Evolutionary conservation across 306 rosid genomes (phyloP).

Genomic region (Glycine tomentella): DNA sequence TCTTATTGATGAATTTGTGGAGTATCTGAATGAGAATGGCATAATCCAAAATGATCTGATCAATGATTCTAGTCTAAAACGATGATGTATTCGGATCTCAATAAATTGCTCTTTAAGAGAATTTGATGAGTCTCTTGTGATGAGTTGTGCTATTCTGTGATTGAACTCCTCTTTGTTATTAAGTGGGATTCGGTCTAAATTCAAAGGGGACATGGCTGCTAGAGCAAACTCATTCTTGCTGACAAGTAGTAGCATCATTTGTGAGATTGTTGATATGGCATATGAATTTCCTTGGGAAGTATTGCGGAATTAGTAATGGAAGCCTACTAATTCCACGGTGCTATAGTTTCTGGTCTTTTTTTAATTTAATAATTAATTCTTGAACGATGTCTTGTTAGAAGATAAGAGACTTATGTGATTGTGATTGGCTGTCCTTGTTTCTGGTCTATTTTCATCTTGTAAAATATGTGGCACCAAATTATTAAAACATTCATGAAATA

Average conservation of each 20-base stretch:
- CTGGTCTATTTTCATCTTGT: constrained; percentile 36
- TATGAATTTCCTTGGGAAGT: constrained; percentile 42
- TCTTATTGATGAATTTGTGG: constrained; percentile 95
- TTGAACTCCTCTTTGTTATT: constrained; percentile 34
- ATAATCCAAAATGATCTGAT: constrained; percentile 56
- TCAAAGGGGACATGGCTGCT: not conserved
- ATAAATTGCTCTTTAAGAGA: constrained; percentile 28
- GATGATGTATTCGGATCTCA: constrained; percentile 41
- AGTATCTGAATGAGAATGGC: constrained; percentile 84
- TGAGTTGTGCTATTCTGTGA: constrained; percentile 38
- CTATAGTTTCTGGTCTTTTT: constrained; percentile 21
- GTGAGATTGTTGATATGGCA: constrained; percentile 51
- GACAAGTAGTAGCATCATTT: constrained; percentile 43
- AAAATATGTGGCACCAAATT: constrained; percentile 2
- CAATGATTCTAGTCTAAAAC: constrained; percentile 54
- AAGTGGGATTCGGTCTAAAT: constrained; percentile 27
- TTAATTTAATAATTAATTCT: constrained; percentile 33
- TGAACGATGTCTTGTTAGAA: constrained; percentile 36
- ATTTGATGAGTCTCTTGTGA: constrained; percentile 36
- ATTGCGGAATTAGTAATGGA: constrained; percentile 39
- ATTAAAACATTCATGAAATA: constrained; percentile 30
- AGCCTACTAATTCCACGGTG: constrained; percentile 34
- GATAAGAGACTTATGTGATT: constrained; percentile 33
- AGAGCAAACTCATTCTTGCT: constrained; percentile 49
- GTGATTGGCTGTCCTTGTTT: constrained; percentile 24